Evolutionary conservation across 208 protist genomes (phyloP).

Genomic region (Perkinsela sp.): DNA sequence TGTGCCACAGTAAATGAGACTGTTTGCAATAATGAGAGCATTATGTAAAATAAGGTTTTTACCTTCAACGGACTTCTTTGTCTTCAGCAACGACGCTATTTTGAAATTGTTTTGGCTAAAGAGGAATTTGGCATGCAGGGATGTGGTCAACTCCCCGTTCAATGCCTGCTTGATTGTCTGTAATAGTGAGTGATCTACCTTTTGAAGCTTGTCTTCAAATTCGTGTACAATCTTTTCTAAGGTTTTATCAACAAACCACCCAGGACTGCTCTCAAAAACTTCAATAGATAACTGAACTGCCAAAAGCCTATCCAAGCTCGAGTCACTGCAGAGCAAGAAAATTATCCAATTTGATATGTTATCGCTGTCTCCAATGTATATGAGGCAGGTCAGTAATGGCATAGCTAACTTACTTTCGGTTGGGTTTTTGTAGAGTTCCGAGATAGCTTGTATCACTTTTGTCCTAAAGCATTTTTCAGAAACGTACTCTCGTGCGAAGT

Average conservation of each 20-base stretch:
- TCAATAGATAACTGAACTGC: background rate
- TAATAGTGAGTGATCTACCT: background rate
- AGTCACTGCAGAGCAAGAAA: no score
- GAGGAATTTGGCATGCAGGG: constrained; percentile 80
- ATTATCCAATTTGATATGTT: no score
- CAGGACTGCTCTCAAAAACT: background rate
- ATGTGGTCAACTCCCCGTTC: constrained; percentile 53
- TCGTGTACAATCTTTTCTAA: no score
- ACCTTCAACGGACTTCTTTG: constrained; percentile 57
- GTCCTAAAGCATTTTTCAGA: background rate
- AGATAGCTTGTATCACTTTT: background rate
- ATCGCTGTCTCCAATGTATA: no score
- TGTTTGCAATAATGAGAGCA: constrained; percentile 77
- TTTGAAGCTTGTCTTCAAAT: background rate
- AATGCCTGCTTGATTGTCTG: constrained; percentile 10
- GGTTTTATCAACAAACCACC: no score
- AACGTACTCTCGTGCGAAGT: background rate
- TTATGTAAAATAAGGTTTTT: constrained; percentile 54
- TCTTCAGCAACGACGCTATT: constrained; percentile 73
- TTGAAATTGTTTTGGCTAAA: constrained; percentile 72
- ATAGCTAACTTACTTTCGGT: background rate
- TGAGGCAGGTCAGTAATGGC: no score
- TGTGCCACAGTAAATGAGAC: constrained; percentile 89
- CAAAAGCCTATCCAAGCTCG: background rate
- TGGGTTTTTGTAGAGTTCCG: background rate